Evolutionary conservation across 345 rosid genomes (phyloP).

Genomic region (Carallia pectinifolia): DNA sequence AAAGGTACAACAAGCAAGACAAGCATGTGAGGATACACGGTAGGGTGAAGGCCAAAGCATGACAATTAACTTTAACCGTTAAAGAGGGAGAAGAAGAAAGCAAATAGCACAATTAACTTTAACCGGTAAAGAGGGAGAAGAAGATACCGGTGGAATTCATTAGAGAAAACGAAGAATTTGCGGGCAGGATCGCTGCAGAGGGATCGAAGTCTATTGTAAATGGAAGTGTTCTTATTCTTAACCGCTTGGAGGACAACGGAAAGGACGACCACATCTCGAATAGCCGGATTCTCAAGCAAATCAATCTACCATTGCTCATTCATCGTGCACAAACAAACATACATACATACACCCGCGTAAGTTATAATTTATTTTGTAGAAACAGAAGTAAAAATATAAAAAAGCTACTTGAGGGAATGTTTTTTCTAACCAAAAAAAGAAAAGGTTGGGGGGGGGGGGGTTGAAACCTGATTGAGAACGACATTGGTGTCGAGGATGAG

Average conservation of each 20-base stretch:
- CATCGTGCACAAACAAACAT: neutral
- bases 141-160: slow-evolving; percentile 82
- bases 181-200: slow-evolving; percentile 68
- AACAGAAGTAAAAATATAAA: neutral
- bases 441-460: neutral
- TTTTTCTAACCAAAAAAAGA: neutral
- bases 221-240: slow-evolving; percentile 76
- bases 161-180: slow-evolving; percentile 78
- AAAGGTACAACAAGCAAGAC: neutral
- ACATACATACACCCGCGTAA: neutral
- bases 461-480: slow-evolving; percentile 79
- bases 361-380: neutral
- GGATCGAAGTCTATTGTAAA: slow-evolving; percentile 72
- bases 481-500: slow-evolving; percentile 88
- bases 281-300: slow-evolving; percentile 88
- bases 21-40: neutral
- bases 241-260: slow-evolving; percentile 86
- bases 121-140: neutral
- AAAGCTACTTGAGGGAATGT: neutral
- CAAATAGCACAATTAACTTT: no score
- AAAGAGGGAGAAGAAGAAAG: neutral
- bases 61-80: neutral
- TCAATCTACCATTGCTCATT: slow-evolving; percentile 54
- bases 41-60: neutral
- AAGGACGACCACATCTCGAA: slow-evolving; percentile 78